A percentile compares a stretch with the other conserved stretches of the same genome.
Conservation (phyloP, 805 yeast genomes). For the Cyberlindnera nakhonratchasimensis region DNA sequence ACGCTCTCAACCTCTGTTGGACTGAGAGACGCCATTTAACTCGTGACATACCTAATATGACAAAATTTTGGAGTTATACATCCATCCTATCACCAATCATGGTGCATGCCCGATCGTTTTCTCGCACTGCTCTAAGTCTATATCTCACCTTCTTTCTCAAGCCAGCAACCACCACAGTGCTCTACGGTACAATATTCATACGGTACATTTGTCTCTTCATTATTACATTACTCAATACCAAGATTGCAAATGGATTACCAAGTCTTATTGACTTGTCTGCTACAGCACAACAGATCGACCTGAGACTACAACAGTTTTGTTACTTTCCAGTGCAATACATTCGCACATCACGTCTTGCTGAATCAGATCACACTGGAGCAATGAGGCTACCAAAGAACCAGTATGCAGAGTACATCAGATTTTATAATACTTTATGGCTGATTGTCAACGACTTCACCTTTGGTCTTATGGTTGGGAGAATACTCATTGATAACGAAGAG, state of each 20-base stretch:
- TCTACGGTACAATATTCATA: conserved; percentile 12
- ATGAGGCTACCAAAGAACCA: conserved; percentile 39
- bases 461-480: conserved; percentile 58
- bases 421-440: conserved; percentile 88
- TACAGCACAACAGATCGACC: conserved; percentile 73
- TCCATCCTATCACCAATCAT: conserved; percentile 4
- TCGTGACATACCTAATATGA: conserved; percentile 14
- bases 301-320: conserved; percentile 70
- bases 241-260: conserved; percentile 19
- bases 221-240: conserved; percentile 30
- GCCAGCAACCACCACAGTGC: conserved; percentile 11
- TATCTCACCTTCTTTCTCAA: conserved; percentile 9
- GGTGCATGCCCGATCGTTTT: neutral
- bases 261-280: conserved; percentile 47
- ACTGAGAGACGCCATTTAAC: conserved; percentile 12
- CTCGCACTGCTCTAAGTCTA: neutral
- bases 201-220: conserved; percentile 18
- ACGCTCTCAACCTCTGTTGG: conserved; percentile 23
- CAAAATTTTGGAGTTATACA: conserved; percentile 14
- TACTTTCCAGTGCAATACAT: conserved; percentile 78
- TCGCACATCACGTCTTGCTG: conserved; percentile 37
- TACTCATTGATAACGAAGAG: conserved; percentile 38
- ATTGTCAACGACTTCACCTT: conserved; percentile 76
- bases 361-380: conserved; percentile 24
- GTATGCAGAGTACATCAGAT: conserved; percentile 63